Evolutionary conservation across 257 asterid genomes (phyloP).

Genomic region (Solanum piurae): DNA sequence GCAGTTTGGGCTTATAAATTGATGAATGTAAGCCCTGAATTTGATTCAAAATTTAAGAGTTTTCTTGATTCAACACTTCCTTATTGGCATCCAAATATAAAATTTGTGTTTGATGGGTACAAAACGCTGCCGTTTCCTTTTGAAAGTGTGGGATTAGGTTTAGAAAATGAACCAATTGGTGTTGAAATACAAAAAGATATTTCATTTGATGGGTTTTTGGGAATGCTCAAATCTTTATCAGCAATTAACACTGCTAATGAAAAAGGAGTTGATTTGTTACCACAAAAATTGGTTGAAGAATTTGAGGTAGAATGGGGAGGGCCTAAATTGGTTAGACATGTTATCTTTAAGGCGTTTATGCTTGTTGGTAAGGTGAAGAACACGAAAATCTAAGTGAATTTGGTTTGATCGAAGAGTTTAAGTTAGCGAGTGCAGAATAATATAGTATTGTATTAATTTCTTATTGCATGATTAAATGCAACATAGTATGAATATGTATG

Average conservation of each 20-base stretch:
- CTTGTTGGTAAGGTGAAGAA: not conserved
- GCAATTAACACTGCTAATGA: constrained; percentile 4
- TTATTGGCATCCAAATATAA: not conserved
- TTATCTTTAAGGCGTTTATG: constrained; percentile 4
- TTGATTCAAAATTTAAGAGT: not conserved
- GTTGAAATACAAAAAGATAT: constrained; percentile 8
- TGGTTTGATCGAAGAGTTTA: not conserved
- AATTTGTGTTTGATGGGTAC: not conserved
- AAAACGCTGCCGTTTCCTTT: constrained; percentile 9
- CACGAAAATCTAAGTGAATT: not conserved
- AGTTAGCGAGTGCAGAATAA: too few relatives aligned
- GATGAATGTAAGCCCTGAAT: not conserved
- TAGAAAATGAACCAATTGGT: constrained; percentile 1
- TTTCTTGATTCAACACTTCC: not conserved
- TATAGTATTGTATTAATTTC: not conserved
- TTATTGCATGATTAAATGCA: not conserved
- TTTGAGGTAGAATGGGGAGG: constrained; percentile 9
- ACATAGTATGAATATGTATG: not conserved
- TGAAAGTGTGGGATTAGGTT: constrained; percentile 10
- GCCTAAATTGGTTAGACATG: constrained; percentile 1
- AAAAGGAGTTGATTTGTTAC: constrained; percentile 8
- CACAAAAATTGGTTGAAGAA: constrained; percentile 4
- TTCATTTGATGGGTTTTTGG: constrained; percentile 11
- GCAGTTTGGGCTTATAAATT: constrained; percentile 7
- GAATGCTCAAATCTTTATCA: constrained; percentile 6